Base-by-base conservation (phyloP, 176 grass and related monocot genomes). In the Zea luxurians region DNA sequence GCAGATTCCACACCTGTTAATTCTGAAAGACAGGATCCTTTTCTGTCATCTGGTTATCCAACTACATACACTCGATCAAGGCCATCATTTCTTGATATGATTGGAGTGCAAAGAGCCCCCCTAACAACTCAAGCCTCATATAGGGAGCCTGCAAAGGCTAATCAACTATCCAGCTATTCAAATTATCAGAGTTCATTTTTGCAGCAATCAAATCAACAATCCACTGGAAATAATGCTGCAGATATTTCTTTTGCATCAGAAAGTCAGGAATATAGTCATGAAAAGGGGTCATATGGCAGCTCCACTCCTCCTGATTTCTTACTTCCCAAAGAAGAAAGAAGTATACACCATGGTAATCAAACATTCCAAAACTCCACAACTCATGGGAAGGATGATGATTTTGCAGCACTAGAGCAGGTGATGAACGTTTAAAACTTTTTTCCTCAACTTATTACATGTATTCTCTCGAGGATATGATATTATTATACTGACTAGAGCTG, bases 381-480 rank as follows among this genome's bases (percentile, higher is more conserved):
- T 77, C 86, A 45, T 37, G 79, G 13, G 70, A 91, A 96, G 78
- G 88, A 99, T 72, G 90, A 91, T 46, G 92, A 91, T 91, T 99
- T 99, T 91, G 81, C 92, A 66, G 68, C 86, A 68, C 67, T 99
- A 85, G 96, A 99, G 80, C 96, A 99, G 96, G 96, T 99, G 86
- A 83, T 73, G 40, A 80, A 62, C 73, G 50, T 13, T 40, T 46
- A 7, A 68, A 4, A 4, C 61, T 27, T 35, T 18, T 35, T 3
- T 0, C 5, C 10, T 4, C 48, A 52, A 21, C 54, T 73, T 83
- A 5, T 64, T 76, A 65, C 36, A 17, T 79, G 4, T 71, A 64
- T 52, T 66, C 78, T 64, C 44, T 62, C 79, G 41, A 41, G 63
- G 40, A 75, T 57, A 54, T 67, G 10, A 47, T 78, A 61, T 69